Evolutionary conservation across 768 basidiomycete genomes (phyloP).

Genomic region (Amylocystis lapponica): DNA sequence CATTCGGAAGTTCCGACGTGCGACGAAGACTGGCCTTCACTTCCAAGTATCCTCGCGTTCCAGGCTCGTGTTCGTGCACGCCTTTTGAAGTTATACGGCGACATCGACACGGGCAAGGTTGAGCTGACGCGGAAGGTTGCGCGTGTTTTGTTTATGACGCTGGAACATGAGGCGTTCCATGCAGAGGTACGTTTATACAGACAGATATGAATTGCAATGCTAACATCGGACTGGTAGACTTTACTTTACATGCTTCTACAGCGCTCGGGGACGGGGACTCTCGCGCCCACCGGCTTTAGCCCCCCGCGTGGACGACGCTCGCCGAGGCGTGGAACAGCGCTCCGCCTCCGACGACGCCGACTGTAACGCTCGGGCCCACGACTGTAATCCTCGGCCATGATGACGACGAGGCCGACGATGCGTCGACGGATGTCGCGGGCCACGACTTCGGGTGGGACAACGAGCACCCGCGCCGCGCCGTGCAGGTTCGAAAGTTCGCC

Average conservation of each 20-base stretch:
- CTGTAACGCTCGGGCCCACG: slow-evolving; percentile 54
- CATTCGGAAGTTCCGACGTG: slow-evolving; percentile 84
- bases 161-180: slow-evolving; percentile 88
- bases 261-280: slow-evolving; percentile 68
- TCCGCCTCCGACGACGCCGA: slow-evolving; percentile 36
- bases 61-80: slow-evolving; percentile 73
- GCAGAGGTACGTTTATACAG: slow-evolving; percentile 49
- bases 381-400: slow-evolving; percentile 72
- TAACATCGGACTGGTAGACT: slow-evolving; percentile 58
- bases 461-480: slow-evolving; percentile 65
- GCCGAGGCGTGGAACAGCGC: slow-evolving; percentile 41
- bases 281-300: slow-evolving; percentile 71
- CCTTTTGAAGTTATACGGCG: slow-evolving; percentile 64
- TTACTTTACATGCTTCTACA: slow-evolving; percentile 93
- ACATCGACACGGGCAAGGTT: slow-evolving; percentile 48
- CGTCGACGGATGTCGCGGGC: slow-evolving; percentile 32
- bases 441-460: slow-evolving; percentile 96
- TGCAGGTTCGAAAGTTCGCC: slow-evolving; percentile 62
- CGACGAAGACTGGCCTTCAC: slow-evolving; percentile 83
- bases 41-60: slow-evolving; percentile 68
- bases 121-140: slow-evolving; percentile 59
- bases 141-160: slow-evolving; percentile 85
- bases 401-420: slow-evolving; percentile 72
- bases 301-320: slow-evolving; percentile 68
- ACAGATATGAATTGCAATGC: too few species aligned